Evolutionary conservation across 768 basidiomycete genomes (phyloP), one percentile per base, ranked within the genome.

Genomic region (Tricholoma saponaceum): DNA sequence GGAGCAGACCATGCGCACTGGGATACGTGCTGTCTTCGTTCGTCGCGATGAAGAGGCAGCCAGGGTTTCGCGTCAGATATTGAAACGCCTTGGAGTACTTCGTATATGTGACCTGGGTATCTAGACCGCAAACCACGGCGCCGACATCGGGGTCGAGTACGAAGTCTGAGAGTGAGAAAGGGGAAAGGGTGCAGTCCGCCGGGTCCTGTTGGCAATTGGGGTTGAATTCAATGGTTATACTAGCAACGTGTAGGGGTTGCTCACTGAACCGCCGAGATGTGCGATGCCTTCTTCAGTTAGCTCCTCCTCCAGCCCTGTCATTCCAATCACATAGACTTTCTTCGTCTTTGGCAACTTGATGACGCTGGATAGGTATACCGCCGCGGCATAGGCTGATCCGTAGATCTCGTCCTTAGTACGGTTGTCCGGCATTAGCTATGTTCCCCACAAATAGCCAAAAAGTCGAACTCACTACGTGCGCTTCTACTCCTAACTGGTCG

Each of bases 11-110:
- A 55, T 85, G 82, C 43, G 81, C 76, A 63, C 79, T 80, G 5
- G 95, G 97, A 76, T 84, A 98, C 13, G 94, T 98, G 61, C 91
- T 88, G 67, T 98, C 96, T 54, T 87, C 87, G 68, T 98, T 98
- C 3, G 96, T 98, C 35, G 84, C 87, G 58, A 99, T 82, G 73
- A 98, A 98, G 33, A 79, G 81, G 65, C 91, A 93, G 20, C 75
- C 86, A 18, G 85, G 80, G 72, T 92, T 88, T n/a, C 84, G 82
- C 39, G 82, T 85, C 52, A 98, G 79, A 72, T 95, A 96, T 66
- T 89, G 85, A 73, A 91, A 92, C 4, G 94, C 97, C 72, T 94
- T 96, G 10, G 89, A 90, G 54, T 92, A 76, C 74, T 99, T 99
- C 55, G 90, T 92, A 76, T 98, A 99, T 73, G 92, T 97, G 68